These are phyloP conservation scores for Tothia fuscella DNA, from an alignment of 2,329 filamentous ascomycete species.

Conservation along the genomic window DNA sequence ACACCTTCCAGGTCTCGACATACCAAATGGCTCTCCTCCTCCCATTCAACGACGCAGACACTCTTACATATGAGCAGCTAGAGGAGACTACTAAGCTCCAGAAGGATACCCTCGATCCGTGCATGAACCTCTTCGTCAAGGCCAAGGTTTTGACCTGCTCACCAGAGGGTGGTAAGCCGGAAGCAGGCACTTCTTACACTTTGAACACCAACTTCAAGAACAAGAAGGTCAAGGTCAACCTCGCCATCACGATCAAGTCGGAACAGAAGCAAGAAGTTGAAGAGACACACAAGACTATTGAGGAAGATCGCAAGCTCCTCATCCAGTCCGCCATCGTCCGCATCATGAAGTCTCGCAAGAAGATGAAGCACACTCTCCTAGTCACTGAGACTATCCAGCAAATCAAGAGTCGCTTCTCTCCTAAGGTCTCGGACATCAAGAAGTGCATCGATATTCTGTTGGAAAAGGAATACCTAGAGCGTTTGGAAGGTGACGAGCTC, in stretches of 20 bases:
- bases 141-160: constrained; percentile 73
- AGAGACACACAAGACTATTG: constrained; percentile 98
- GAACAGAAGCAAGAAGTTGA: constrained; percentile 94
- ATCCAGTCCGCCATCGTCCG: constrained; percentile 96
- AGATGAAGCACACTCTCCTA: constrained; percentile 92
- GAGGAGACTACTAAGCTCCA: constrained; percentile 67
- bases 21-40: constrained; percentile 96
- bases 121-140: constrained; percentile 77
- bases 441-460: constrained; percentile 98
- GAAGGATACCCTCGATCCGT: constrained; percentile 74
- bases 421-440: constrained; percentile 92
- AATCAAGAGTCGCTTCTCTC: constrained; percentile 84
- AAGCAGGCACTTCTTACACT: constrained; percentile 64
- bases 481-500: constrained; percentile 84
- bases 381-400: constrained; percentile 93
- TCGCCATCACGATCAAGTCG: constrained; percentile 88
- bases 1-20: constrained; percentile 93
- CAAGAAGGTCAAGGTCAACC: constrained; percentile 95
- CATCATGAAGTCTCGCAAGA: constrained; percentile 99
- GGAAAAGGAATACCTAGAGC: constrained; percentile 97
- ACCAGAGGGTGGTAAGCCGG: constrained; percentile 62
- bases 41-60: constrained; percentile 86
- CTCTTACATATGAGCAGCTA: constrained; percentile 78
- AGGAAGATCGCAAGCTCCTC: constrained; percentile 91
- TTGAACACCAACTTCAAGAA: constrained; percentile 95